These are phyloP conservation scores for Oryza nivara DNA, from an alignment of 176 grass and related monocot genomes.

Conservation along the genomic window DNA sequence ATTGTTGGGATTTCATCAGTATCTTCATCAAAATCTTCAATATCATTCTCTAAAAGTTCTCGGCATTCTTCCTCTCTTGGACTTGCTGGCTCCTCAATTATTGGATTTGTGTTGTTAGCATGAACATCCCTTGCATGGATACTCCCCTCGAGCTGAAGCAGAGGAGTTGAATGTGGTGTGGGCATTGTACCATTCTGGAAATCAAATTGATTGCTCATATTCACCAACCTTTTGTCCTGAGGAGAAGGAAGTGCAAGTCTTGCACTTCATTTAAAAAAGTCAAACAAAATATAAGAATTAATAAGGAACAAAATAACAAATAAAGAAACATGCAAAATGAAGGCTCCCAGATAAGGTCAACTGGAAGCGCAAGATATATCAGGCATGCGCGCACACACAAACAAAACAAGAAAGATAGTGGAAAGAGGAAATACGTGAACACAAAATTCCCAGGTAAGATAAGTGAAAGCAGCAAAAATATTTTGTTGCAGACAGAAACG, in stretches of 20 bases:
- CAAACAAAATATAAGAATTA: background rate
- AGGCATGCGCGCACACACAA: too few relatives aligned
- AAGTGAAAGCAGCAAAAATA: background rate
- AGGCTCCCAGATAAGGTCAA: too few relatives aligned
- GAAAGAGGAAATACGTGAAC: constrained; percentile 24
- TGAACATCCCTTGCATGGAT: constrained; percentile 33
- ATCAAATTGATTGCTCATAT: constrained; percentile 37
- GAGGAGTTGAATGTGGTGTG: constrained; percentile 17
- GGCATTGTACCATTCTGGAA: constrained; percentile 45
- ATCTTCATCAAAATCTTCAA: constrained; percentile 74
- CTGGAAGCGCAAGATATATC: too few relatives aligned
- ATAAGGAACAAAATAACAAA: too few relatives aligned
- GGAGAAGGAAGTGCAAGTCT: constrained; percentile 82
- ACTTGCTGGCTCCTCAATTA: constrained; percentile 90
- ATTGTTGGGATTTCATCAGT: constrained; percentile 87
- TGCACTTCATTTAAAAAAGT: constrained; percentile 52
- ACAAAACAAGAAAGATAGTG: constrained; percentile 10
- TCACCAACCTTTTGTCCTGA: constrained; percentile 60
- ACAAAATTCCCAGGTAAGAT: constrained; percentile 20
- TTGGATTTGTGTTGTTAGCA: constrained; percentile 65
- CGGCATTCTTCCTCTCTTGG: constrained; percentile 55
- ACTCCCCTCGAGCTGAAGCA: constrained; percentile 45
- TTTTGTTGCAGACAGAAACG: background rate
- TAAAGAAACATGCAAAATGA: too few relatives aligned
- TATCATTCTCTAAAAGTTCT: constrained; percentile 54